Percentiles rank a stretch among this genome's conserved stretches.
phyloP scores from a whole-genome alignment of 2,329 filamentous ascomycete genomes.

The Aspergillus fischeri region DNA sequence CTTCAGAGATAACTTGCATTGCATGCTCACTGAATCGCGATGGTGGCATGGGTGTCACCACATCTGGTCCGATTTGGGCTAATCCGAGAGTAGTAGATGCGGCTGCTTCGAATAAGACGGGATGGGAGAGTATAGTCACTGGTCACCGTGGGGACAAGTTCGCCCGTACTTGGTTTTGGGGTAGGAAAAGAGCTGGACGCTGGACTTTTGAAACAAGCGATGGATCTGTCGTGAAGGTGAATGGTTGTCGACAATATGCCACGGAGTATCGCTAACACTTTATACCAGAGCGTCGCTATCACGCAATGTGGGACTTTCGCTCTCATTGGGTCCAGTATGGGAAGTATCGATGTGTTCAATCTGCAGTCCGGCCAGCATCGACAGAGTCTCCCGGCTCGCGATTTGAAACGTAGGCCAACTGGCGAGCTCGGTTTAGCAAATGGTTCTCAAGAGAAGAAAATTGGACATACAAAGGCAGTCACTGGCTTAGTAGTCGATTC shows the following conservation, averaged over 20 bases:
- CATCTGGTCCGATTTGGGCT: constrained; percentile 78
- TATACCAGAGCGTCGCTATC: neutral
- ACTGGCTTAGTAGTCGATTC: constrained; percentile 85
- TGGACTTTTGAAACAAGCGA: constrained; percentile 91
- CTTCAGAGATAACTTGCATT: constrained; percentile 85
- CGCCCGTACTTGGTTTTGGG: constrained; percentile 98
- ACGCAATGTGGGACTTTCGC: neutral
- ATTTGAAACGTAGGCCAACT: constrained; percentile 40
- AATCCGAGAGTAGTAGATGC: constrained; percentile 64
- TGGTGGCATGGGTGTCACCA: constrained; percentile 82
- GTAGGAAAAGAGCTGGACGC: constrained; percentile 82
- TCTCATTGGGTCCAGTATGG: constrained; percentile 69
- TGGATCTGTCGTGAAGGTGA: constrained; percentile 64
- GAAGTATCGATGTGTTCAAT: constrained; percentile 92
- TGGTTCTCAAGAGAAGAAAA: constrained; percentile 43
- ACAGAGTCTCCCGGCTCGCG: constrained; percentile 74
- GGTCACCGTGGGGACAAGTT: constrained; percentile 80
- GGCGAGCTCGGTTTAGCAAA: constrained; percentile 32
- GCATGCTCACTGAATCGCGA: constrained; percentile 91
- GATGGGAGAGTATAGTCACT: constrained; percentile 96
- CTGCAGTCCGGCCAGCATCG: constrained; percentile 87
- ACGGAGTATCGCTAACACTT: neutral
- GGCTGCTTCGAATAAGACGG: constrained; percentile 73
- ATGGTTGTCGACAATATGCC: constrained; percentile 3
- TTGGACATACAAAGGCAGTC: constrained; percentile 75